Evolutionary conservation across 1,284 basidiomycete genomes (phyloP), one percentile per base, ranked within the genome.

Genomic region (Sphaerobolus stellatus): DNA sequence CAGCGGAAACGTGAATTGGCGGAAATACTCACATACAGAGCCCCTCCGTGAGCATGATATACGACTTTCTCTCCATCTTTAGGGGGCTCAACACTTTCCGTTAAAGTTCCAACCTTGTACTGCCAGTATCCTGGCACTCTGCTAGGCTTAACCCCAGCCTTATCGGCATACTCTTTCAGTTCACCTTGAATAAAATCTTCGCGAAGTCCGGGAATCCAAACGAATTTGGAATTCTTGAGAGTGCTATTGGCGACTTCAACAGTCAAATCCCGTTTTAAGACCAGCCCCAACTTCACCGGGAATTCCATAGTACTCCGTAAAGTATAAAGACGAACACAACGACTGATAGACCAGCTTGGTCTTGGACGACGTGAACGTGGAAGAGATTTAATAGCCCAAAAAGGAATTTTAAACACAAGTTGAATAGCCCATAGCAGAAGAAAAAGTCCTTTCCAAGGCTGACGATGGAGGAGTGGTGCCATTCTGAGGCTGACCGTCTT

Each of bases 91-190:
- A 69, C 71, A 24, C 70, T 63, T 20, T 63, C 58, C 33, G 74
- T 69, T 9, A 66, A 60, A 1, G 62, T 57, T 2, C 72, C 75
- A 25, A 68, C 64, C 61, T 75, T 75, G 64, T 77, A 73, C 29
- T 75, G 66, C 82, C 82, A 84, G 61, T 84, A 85, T 3, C 80
- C 82, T 5, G 82, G 78, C 31, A 84, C 73, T 22, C 70, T 71
- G 29, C 71, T 63, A 0, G 77, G 67, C 3, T 64, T 50, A 18
- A 83, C 76, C 5, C 68, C 62, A 7, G 76, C 71, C n/a, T 67
- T 62, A 11, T 66, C 62, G 7, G 77, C 75, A 71, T 70, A 80
- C 22, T 62, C 62, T 54, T 75, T 66, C 43, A 84, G 65, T 34
- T 80, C 73, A 3, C 76, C 81, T 0, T 65, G 70, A 38, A 86